Evolutionary conservation across 1,139 yeast species (phyloP).

Genomic region (Blastobotrys capitulatus): DNA sequence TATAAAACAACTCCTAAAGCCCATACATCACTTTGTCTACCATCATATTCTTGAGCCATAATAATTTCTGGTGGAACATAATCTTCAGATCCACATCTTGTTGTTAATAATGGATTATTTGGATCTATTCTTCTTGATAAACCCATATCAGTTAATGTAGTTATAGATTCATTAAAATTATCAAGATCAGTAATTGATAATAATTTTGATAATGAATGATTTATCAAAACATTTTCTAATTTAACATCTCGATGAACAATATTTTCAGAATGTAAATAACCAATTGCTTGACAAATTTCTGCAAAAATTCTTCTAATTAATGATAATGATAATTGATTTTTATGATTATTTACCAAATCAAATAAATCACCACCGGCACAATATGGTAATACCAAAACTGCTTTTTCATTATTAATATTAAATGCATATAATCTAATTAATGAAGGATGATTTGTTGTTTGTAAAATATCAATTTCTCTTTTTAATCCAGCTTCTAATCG

Average conservation of each 20-base stretch:
- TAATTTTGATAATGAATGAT: constrained; percentile 20
- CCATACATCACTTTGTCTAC: constrained; percentile 89
- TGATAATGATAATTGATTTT: constrained; percentile 21
- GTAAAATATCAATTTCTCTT: constrained; percentile 68
- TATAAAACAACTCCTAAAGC: constrained; percentile 87
- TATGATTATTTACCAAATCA: constrained; percentile 48
- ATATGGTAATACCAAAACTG: constrained; percentile 61
- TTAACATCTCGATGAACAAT: constrained; percentile 87
- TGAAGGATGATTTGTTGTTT: constrained; percentile 35
- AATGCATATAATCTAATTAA: constrained; percentile 38
- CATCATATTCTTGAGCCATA: constrained; percentile 87
- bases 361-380: constrained; percentile 83
- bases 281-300: constrained; percentile 63
- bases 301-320: constrained; percentile 58
- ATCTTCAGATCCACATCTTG: constrained; percentile 94
- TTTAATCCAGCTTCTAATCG: constrained; percentile 63
- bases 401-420: constrained; percentile 30
- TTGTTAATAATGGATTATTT: constrained; percentile 57
- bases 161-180: constrained; percentile 37
- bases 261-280: constrained; percentile 60
- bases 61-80: constrained; percentile 90
- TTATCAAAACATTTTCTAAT: constrained; percentile 70
- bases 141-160: constrained; percentile 83
- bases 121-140: constrained; percentile 63
- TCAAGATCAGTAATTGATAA: neutral